A percentile compares a stretch with the other conserved stretches of the same genome.
Conservation (phyloP, 108 stramenopile genomes). For the Nitzschia putrida region DNA sequence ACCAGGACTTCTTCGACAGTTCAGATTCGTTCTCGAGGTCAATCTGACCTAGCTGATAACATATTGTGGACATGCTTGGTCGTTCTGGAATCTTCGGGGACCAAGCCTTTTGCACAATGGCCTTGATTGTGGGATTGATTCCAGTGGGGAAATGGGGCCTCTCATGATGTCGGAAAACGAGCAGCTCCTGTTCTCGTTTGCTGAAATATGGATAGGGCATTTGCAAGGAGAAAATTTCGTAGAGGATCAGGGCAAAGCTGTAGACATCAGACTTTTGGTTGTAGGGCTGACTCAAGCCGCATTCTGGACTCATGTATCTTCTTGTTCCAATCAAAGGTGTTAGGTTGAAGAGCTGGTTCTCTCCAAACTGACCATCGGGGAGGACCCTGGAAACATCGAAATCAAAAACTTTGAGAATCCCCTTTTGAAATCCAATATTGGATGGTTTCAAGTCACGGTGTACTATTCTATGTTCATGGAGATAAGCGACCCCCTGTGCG, state of each 20-base stretch:
- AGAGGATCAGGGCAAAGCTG: slow-evolving; percentile 49
- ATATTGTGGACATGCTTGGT: slow-evolving; percentile 9
- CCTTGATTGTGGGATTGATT: neutral
- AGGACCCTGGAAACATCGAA: slow-evolving; percentile 21
- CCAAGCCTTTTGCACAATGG: slow-evolving; percentile 16
- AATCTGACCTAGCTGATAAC: neutral
- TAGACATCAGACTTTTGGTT: slow-evolving; percentile 62
- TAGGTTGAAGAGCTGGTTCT: slow-evolving; percentile 9
- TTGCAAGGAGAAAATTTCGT: slow-evolving; percentile 9
- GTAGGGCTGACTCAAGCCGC: slow-evolving; percentile 29
- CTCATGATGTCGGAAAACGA: slow-evolving; percentile 2
- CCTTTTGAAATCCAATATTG: slow-evolving; percentile 41
- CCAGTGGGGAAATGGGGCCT: neutral
- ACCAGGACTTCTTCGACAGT: too few species aligned
- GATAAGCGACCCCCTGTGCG: slow-evolving; percentile 20
- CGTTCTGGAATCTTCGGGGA: slow-evolving; percentile 4
- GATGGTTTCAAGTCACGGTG: slow-evolving; percentile 41
- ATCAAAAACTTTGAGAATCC: slow-evolving; percentile 20
- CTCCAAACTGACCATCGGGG: neutral
- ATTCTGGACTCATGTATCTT: slow-evolving; percentile 49
- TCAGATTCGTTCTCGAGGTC: too few species aligned
- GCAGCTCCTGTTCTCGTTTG: slow-evolving; percentile 5
- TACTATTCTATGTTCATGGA: slow-evolving; percentile 31
- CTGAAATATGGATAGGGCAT: neutral
- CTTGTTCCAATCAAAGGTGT: slow-evolving; percentile 19